These are phyloP conservation scores for Tetrapisispora nanseiensis DNA, from an alignment of 805 yeast genomes.

Conservation along the genomic window DNA sequence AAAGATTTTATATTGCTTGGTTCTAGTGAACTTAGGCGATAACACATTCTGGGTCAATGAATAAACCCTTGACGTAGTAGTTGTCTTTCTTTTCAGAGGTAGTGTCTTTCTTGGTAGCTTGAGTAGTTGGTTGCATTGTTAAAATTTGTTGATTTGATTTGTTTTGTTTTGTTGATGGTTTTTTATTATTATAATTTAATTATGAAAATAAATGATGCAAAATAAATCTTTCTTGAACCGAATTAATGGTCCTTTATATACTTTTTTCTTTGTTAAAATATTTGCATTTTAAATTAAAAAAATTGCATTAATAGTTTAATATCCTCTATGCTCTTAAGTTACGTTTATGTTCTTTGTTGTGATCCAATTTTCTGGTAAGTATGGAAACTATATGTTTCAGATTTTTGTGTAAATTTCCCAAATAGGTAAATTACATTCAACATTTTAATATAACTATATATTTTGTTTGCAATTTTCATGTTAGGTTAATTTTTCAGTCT, in stretches of 20 bases:
- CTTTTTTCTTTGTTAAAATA: not conserved
- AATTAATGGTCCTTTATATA: not conserved
- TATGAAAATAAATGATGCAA: too few species aligned
- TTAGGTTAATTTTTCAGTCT: not conserved
- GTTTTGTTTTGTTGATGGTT: conserved; percentile 1
- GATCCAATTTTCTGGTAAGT: too few species aligned
- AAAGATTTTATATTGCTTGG: not conserved
- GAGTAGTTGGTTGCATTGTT: conserved; percentile 23
- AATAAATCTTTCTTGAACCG: not conserved
- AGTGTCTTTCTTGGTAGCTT: conserved; percentile 20
- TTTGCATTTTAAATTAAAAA: too few species aligned
- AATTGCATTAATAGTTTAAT: not conserved
- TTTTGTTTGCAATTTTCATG: not conserved
- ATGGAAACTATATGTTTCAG: not conserved
- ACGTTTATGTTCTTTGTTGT: not conserved
- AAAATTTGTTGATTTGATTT: not conserved
- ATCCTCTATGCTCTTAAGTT: not conserved
- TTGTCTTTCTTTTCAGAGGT: conserved; percentile 21
- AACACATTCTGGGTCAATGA: conserved; percentile 20
- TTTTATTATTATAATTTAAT: not conserved
- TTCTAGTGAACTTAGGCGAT: conserved; percentile 13
- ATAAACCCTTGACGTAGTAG: conserved; percentile 16
- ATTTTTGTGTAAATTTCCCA: conserved; percentile 13
- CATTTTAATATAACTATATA: not conserved
- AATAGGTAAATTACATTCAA: conserved; percentile 9